These are phyloP conservation scores for Paecilomyces sp. DNA, from an alignment of 2,329 filamentous ascomycete genomes.

Conservation along the genomic window DNA sequence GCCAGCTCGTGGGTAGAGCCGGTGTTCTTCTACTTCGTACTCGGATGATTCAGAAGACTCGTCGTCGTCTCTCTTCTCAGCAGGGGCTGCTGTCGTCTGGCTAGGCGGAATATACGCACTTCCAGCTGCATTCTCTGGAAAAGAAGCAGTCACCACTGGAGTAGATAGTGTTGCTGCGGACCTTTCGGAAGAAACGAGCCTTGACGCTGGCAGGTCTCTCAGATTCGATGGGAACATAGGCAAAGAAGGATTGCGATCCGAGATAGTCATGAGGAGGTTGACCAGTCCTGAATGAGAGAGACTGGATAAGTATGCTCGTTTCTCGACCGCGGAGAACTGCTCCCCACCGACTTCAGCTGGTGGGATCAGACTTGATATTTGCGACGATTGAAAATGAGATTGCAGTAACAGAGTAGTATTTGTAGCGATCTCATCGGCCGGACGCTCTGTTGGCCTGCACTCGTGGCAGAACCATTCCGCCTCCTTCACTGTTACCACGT, in stretches of 20 bases:
- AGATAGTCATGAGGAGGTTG: slow-evolving; percentile 56
- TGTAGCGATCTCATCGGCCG: slow-evolving; percentile 12
- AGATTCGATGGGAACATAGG: slow-evolving; percentile 52
- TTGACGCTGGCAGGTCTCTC: slow-evolving; percentile 15
- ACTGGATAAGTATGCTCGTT: slow-evolving; percentile 55
- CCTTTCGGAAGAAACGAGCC: slow-evolving; percentile 14
- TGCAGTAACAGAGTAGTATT: neutral
- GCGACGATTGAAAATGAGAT: neutral
- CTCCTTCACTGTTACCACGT: slow-evolving; percentile 58
- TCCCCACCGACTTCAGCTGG: slow-evolving; percentile 19
- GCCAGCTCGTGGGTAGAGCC: slow-evolving; percentile 57
- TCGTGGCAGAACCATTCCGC: slow-evolving; percentile 65
- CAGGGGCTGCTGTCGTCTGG: neutral
- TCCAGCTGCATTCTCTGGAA: neutral
- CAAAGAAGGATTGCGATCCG: slow-evolving; percentile 56
- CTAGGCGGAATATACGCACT: slow-evolving; percentile 3
- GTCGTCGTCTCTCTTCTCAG: slow-evolving; percentile 14
- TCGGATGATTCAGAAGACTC: slow-evolving; percentile 37
- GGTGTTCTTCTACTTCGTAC: slow-evolving; percentile 45
- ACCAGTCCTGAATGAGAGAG: slow-evolving; percentile 57
- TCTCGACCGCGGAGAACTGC: slow-evolving; percentile 38
- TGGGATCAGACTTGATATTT: slow-evolving; percentile 9
- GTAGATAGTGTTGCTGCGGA: slow-evolving; percentile 1
- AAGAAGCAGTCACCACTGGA: neutral
- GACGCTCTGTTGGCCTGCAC: slow-evolving; percentile 45